phyloP scores from a whole-genome alignment of 2,329 filamentous ascomycete species.

The Colletotrichum navitas region DNA sequence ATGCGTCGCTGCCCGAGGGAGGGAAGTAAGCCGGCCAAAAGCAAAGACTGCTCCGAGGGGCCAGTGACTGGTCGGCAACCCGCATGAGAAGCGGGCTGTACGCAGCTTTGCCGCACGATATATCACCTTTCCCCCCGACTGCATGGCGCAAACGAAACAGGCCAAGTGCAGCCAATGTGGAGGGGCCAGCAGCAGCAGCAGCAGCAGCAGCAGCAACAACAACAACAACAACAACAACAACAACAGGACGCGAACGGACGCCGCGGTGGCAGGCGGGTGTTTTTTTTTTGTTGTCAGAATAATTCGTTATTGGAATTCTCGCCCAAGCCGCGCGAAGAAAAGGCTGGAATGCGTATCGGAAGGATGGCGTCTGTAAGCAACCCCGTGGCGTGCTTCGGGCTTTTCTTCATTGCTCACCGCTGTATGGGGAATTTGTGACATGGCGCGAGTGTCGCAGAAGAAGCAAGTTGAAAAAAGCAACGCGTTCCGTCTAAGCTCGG shows the following conservation, averaged over 20 bases:
- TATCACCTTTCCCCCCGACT: constrained; percentile 24
- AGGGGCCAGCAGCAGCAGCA: background rate
- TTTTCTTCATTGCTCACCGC: constrained; percentile 32
- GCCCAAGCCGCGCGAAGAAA: constrained; percentile 11
- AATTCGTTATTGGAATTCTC: constrained; percentile 13
- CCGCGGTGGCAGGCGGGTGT: background rate
- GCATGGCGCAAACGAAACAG: constrained; percentile 28
- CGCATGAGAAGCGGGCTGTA: constrained; percentile 27
- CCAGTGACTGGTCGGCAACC: constrained; percentile 28
- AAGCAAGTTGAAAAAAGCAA: constrained; percentile 39
- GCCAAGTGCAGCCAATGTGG: constrained; percentile 23
- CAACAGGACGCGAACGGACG: constrained; percentile 11
- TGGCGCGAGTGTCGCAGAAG: constrained; percentile 33
- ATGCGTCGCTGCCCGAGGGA: constrained; percentile 42
- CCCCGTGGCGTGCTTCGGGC: constrained; percentile 8
- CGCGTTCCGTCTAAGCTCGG: constrained; percentile 25
- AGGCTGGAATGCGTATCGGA: constrained; percentile 30
- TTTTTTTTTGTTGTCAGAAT: background rate
- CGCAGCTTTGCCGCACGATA: constrained; percentile 29
- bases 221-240: background rate
- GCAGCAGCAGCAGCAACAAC: background rate
- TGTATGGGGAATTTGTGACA: constrained; percentile 26
- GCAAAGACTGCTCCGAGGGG: constrained; percentile 28
- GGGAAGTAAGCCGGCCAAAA: constrained; percentile 31
- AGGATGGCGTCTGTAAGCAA: constrained; percentile 20